phyloP scores from a whole-genome alignment of 257 asterid genomes.

The Nicotiana tabacum region DNA sequence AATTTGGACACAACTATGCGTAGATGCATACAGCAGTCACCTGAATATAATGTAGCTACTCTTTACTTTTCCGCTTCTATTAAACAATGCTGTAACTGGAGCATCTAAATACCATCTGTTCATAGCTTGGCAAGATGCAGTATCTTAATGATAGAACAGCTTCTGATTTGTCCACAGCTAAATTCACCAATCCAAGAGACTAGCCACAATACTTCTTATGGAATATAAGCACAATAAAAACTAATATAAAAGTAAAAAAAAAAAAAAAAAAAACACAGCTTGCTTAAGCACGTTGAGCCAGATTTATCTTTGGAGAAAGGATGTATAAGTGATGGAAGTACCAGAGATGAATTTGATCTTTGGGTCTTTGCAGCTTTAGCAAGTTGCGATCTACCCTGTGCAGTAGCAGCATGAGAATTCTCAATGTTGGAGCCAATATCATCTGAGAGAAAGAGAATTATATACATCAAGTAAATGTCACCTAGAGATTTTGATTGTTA shows the following conservation, averaged over 20 bases:
- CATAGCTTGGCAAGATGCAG: background rate
- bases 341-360: conserved; percentile 89
- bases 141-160: background rate
- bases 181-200: background rate
- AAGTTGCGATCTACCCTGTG: conserved; percentile 77
- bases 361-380: conserved; percentile 87
- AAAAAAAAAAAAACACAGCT: no score
- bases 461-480: background rate
- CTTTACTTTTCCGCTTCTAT: background rate
- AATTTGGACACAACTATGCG: background rate
- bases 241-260: no score
- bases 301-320: background rate
- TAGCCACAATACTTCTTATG: background rate
- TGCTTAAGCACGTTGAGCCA: background rate
- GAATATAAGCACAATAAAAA: background rate
- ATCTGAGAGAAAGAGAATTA: conserved; percentile 29
- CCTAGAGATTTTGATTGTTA: background rate
- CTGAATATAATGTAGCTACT: background rate
- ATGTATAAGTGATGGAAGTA: conserved; percentile 10
- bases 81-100: background rate
- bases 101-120: background rate
- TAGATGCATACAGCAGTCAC: background rate
- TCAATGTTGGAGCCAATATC: conserved; percentile 82
- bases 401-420: conserved; percentile 79
- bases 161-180: background rate